Evolutionary conservation across 768 basidiomycete genomes (phyloP), one percentile per base, ranked within the genome.

Genomic region (Boletus pseudopeckii): DNA sequence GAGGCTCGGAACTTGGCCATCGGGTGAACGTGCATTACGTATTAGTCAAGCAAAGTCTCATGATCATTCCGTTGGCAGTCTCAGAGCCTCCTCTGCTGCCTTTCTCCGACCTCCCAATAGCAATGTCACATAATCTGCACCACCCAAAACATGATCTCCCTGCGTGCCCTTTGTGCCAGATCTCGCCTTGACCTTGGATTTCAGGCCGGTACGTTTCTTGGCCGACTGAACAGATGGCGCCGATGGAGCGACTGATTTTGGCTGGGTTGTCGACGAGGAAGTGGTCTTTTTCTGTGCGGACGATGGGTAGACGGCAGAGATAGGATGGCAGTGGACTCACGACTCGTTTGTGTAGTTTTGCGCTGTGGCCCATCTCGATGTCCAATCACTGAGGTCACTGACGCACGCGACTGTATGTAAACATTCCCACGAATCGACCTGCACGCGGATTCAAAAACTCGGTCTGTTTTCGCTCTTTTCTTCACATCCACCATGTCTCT

Each of bases 41-140:
- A 30, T 8, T 38, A 48, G 47, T 38, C 47, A 28, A 36, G 1
- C 2, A 10, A 9, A 6, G n/a, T 44, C 43, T 57, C 44, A 56
- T 38, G 40, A 6, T 45, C 41, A 39, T 18, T 55, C 53, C 18
- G 48, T 41, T 40, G 81, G 80, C 18, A 90, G 65, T 59, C 86
- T 90, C 40, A 74, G 64, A 7, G 85, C 87, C 68, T 90, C 90
- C 64, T 80, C 76, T 49, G 71, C 75, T 14, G 83, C 87, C 64
- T 80, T 87, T 61, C 78, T 77, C 55, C 88, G 74, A n/a, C 87
- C 76, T 17, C 88, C 88, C 76, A 84, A 75, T 75, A 89, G 72
- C 57, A 91, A 66, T 11, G 80, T 75, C 43, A 92, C 83, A 64
- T 91, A 92, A 68, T 92, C 90, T 30, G 85, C 88, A 18, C 80